phyloP scores from a whole-genome alignment of 139 green algal species.

The Chlorokybus atmophyticus region DNA sequence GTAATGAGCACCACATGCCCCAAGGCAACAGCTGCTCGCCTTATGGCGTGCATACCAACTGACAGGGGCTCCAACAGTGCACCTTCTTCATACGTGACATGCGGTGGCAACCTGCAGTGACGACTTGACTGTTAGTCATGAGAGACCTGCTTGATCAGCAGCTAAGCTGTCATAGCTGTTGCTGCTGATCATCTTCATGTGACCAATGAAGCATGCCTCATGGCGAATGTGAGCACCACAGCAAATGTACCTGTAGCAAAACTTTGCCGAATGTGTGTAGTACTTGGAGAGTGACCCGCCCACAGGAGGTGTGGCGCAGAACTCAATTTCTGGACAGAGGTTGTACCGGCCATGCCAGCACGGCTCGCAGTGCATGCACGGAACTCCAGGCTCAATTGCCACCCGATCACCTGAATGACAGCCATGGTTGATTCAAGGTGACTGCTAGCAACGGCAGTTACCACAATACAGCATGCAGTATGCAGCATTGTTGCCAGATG shows the following conservation, averaged over 20 bases:
- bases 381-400: slow-evolving; percentile 20
- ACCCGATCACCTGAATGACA: slow-evolving; percentile 15
- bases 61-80: slow-evolving; percentile 48
- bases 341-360: slow-evolving; percentile 26
- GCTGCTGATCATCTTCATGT: no score
- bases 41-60: slow-evolving; percentile 40
- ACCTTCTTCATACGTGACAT: slow-evolving; percentile 38
- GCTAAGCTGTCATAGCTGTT: no score
- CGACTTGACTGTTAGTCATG: no score
- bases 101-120: slow-evolving; percentile 30
- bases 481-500: no score
- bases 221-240: no score
- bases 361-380: slow-evolving; percentile 12
- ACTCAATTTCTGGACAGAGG: slow-evolving; percentile 18
- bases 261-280: slow-evolving; percentile 33
- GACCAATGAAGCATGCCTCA: no score
- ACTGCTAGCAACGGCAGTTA: no score
- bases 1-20: slow-evolving; percentile 39
- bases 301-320: slow-evolving; percentile 31
- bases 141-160: no score
- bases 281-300: slow-evolving; percentile 38
- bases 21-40: slow-evolving; percentile 22
- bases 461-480: no score
- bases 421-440: no score
- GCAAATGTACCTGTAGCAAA: no score